A percentile compares a stretch with the other conserved stretches of the same genome.
Conservation (phyloP, 2,329 filamentous ascomycete genomes). For the Dactylellina sp. region DNA sequence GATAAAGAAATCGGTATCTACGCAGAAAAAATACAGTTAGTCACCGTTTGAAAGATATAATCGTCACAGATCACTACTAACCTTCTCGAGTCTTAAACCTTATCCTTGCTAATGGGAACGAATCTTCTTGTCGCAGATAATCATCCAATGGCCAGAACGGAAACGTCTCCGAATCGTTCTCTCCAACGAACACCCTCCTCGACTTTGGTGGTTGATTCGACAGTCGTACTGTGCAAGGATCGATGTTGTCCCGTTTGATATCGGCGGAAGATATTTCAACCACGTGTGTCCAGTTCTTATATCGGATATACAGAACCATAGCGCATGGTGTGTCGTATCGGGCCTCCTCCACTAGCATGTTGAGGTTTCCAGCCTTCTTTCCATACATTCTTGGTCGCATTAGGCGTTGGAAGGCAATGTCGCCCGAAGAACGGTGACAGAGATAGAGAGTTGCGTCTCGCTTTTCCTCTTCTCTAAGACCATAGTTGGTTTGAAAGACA, state of each 20-base stretch:
- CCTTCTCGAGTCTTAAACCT: slow-evolving; percentile 51
- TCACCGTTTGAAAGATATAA: not conserved
- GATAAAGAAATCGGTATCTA: slow-evolving; percentile 51
- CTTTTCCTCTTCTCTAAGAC: slow-evolving; percentile 53
- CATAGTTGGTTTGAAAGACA: slow-evolving; percentile 55
- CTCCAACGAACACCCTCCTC: slow-evolving; percentile 42
- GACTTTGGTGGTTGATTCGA: slow-evolving; percentile 45
- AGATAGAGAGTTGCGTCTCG: slow-evolving; percentile 51
- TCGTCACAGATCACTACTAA: no score
- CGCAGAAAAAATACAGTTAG: slow-evolving; percentile 5
- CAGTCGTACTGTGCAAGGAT: slow-evolving; percentile 42
- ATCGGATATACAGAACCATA: slow-evolving; percentile 50
- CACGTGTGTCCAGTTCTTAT: slow-evolving; percentile 42
- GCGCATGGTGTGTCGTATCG: slow-evolving; percentile 35
- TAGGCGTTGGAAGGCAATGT: slow-evolving; percentile 52
- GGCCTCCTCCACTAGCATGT: slow-evolving; percentile 32
- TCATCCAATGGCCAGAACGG: slow-evolving; percentile 54
- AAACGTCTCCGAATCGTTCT: slow-evolving; percentile 48
- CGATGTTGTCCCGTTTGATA: slow-evolving; percentile 46
- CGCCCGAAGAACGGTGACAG: slow-evolving; percentile 52
- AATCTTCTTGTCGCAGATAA: slow-evolving; percentile 44
- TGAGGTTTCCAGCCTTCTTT: slow-evolving; percentile 27
- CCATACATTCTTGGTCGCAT: slow-evolving; percentile 44
- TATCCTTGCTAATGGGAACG: slow-evolving; percentile 48
- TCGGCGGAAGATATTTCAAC: slow-evolving; percentile 34